Base-by-base conservation (phyloP, 1,139 yeast species). In the Geotrichum histeridarum region DNA sequence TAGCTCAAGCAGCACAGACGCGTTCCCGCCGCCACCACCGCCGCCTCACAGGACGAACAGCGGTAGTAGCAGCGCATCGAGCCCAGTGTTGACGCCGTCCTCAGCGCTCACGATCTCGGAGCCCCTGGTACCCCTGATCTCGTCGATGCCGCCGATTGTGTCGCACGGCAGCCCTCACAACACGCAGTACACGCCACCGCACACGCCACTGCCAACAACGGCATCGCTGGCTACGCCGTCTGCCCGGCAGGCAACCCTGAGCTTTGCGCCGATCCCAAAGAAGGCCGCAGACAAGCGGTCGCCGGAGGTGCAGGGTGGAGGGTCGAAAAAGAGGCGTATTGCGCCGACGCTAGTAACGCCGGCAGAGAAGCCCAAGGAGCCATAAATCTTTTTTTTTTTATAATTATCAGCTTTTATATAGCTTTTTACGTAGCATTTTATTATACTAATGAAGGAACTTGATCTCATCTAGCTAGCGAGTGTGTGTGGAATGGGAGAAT, bases 261-360 rank as follows among this genome's bases (percentile, higher is more conserved):
- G 42, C 8, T 41, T 41, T 41, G 32, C 43, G 17, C 46, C 37
- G 9, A 38, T 48, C 9, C 42, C 37, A 31, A 27, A 5, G 37
- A 37, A 22, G 27, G 5, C 27, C 3, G 27, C 27, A 22, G 27
- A 22, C 27, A 22, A 43, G 49, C 38, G 38, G 32, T 14, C 44
- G 35, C 30, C 43, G 27, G 47, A 33, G 30, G 11, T 32, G 22
- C 17, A 17, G 38, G 11, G 41, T 37, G 36, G 35, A 15, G 14
- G 59, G 33, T 73, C 72, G 59, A 71, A 74, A 54, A 76, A 76
- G 61, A 72, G 78, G 53, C 66, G 81, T 54, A 69, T 78, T 4
- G 70, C 75, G 0, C 82, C 83, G 7, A 77, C 78, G 2, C 63
- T 76, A 47, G 66, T 77, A 12, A 62, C 37, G 14, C 17, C 51